These are phyloP conservation scores for Gymnopilus junonius DNA, from an alignment of 768 basidiomycete species.

Conservation along the genomic window DNA sequence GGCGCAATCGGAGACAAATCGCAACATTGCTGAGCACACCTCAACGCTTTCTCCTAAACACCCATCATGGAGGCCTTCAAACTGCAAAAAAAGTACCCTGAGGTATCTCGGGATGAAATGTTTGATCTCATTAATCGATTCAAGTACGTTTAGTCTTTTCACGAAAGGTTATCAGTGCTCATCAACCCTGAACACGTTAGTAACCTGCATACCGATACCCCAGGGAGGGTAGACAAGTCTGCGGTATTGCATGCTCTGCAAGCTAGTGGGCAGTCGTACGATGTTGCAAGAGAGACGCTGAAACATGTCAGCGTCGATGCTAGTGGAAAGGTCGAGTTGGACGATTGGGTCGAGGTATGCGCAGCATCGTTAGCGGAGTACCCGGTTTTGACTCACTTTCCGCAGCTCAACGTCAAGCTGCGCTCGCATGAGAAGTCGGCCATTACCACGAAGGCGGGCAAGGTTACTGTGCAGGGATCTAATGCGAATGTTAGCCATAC, in stretches of 20 bases:
- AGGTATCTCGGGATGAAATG: constrained; percentile 92
- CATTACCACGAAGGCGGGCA: constrained; percentile 74
- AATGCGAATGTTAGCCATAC: constrained; percentile 97
- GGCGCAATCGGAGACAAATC: constrained; percentile 1
- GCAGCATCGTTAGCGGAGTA: constrained; percentile 16
- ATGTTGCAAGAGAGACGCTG: constrained; percentile 85
- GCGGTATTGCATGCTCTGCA: constrained; percentile 81
- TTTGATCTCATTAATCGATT: constrained; percentile 92
- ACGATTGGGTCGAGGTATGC: constrained; percentile 96
- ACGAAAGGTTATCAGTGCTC: constrained; percentile 13
- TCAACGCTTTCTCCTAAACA: constrained; percentile 5
- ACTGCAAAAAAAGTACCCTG: constrained; percentile 91
- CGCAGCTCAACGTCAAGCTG: constrained; percentile 83
- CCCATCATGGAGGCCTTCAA: constrained; percentile 77
- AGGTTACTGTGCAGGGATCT: constrained; percentile 92
- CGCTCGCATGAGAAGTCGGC: constrained; percentile 51
- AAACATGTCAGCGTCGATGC: constrained; percentile 95
- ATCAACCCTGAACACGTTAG: constrained; percentile 40
- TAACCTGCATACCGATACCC: constrained; percentile 74
- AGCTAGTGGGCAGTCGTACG: constrained; percentile 85
- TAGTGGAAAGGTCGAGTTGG: constrained; percentile 93
- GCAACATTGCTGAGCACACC: background rate
- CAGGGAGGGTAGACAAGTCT: constrained; percentile 84
- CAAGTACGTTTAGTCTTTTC: constrained; percentile 69
- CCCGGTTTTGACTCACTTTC: constrained; percentile 18